Conservation (phyloP, 2,329 filamentous ascomycete species). For the Dothideomycetidae sp. region DNA sequence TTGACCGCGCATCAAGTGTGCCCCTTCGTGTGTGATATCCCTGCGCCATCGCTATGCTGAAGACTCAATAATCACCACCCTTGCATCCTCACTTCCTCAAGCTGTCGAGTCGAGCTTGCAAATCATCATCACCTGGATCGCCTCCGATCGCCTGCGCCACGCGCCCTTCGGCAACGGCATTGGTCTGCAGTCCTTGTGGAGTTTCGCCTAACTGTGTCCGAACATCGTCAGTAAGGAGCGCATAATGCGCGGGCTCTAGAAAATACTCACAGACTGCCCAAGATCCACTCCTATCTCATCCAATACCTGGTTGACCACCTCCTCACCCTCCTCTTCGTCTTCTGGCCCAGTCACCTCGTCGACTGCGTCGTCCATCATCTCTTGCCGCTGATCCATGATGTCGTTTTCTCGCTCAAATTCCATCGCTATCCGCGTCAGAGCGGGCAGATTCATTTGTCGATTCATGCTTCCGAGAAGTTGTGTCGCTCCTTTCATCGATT, state of each 20-base stretch:
- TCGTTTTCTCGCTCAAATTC: conserved; percentile 98
- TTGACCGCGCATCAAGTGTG: no score
- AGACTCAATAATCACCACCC: no score
- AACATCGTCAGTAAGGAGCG: conserved; percentile 1
- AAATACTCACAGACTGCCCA: conserved; percentile 60
- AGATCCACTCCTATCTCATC: conserved; percentile 95
- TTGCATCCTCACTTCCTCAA: conserved; percentile 30
- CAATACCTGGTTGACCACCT: conserved; percentile 89
- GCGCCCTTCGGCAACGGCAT: conserved; percentile 55
- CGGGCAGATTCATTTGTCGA: conserved; percentile 89
- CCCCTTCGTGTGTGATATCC: conserved; percentile 4
- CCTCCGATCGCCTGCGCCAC: conserved; percentile 79
- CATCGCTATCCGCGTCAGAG: conserved; percentile 92
- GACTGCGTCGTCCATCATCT: conserved; percentile 99
- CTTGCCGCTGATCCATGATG: conserved; percentile 96
- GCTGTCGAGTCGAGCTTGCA: conserved; percentile 86
- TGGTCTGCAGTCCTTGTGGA: conserved; percentile 66
- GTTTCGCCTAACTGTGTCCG: conserved; percentile 72
- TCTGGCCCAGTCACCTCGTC: conserved; percentile 88
- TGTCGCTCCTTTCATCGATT: conserved; percentile 97
- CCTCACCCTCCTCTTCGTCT: conserved; percentile 89
- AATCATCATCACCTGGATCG: conserved; percentile 63
- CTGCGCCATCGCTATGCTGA: no score
- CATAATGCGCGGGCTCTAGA: no score
- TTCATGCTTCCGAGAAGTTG: conserved; percentile 94